Conservation (phyloP, 2,329 filamentous ascomycete species). For the Aureobasidium melanogenum region DNA sequence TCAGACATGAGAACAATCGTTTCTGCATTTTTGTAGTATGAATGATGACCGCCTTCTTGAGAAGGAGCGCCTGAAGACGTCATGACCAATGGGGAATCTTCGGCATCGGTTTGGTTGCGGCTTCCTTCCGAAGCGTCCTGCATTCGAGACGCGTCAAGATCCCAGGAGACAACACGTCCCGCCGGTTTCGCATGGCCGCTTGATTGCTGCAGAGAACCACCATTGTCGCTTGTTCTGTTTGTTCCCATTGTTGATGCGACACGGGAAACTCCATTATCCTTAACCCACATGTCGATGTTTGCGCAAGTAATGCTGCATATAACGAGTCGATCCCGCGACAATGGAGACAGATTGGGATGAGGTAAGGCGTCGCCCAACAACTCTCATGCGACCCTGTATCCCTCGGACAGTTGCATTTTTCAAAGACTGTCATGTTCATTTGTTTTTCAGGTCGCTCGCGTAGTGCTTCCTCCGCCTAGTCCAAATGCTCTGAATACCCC, state of each 20-base stretch:
- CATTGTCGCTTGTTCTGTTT: constrained; percentile 1
- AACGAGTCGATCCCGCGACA: constrained; percentile 1
- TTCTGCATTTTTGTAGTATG: constrained; percentile 25
- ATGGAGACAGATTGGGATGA: constrained; percentile 48
- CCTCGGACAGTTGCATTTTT: not conserved
- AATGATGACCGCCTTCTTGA: not conserved
- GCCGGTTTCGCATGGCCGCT: not conserved
- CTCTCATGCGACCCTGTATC: not conserved
- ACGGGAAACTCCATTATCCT: not conserved
- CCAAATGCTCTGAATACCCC: constrained; percentile 57
- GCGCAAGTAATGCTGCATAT: constrained; percentile 11
- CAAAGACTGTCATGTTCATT: constrained; percentile 12
- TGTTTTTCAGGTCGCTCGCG: constrained; percentile 59
- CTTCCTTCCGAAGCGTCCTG: not conserved
- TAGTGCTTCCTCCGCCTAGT: constrained; percentile 70
- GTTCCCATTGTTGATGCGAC: constrained; percentile 5
- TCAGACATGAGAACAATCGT: constrained; percentile 48
- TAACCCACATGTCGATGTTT: constrained; percentile 10
- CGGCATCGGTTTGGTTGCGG: not conserved
- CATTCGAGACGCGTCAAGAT: constrained; percentile 3
- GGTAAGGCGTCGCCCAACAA: constrained; percentile 30
- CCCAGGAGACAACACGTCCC: constrained; percentile 10
- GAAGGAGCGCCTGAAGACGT: not conserved
- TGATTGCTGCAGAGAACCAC: not conserved
- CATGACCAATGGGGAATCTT: constrained; percentile 3